A percentile compares a stretch with the other conserved stretches of the same genome.
phyloP scores from a whole-genome alignment of 2,329 filamentous ascomycete genomes.

The Phialemoniopsis sp. region DNA sequence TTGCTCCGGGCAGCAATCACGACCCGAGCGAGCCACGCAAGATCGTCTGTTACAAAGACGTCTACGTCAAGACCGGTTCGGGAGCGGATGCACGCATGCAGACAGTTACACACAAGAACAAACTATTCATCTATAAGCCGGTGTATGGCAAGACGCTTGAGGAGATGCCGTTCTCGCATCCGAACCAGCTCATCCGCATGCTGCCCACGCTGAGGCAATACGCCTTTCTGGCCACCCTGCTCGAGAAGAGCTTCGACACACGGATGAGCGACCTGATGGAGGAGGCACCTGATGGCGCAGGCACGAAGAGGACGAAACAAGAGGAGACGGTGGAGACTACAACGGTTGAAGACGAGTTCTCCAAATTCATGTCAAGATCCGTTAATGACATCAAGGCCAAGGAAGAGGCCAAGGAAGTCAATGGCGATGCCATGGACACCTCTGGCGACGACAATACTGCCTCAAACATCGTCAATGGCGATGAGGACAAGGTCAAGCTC shows the following conservation, averaged over 20 bases:
- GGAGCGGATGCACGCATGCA: constrained; percentile 22
- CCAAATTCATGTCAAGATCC: too few relatives aligned
- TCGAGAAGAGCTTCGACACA: constrained; percentile 56
- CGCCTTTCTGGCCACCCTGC: constrained; percentile 61
- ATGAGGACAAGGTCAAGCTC: constrained; percentile 5
- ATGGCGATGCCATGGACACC: not conserved
- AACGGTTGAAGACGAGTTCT: too few relatives aligned
- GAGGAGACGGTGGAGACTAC: not conserved
- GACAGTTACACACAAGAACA: constrained; percentile 44
- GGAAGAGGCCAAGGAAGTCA: not conserved
- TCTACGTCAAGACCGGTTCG: constrained; percentile 21
- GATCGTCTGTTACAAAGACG: constrained; percentile 42
- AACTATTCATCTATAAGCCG: constrained; percentile 66
- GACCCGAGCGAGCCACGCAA: constrained; percentile 56
- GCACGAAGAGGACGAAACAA: not conserved
- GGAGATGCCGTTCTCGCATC: constrained; percentile 73
- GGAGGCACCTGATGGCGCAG: constrained; percentile 12
- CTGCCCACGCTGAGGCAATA: constrained; percentile 75
- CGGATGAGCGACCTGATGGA: constrained; percentile 10
- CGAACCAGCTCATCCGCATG: constrained; percentile 68
- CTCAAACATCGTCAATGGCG: constrained; percentile 11
- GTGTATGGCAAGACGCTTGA: constrained; percentile 66
- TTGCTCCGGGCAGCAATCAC: constrained; percentile 40
- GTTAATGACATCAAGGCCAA: not conserved
- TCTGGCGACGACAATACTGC: constrained; percentile 2